Base-by-base conservation (phyloP, 768 basidiomycete species). In the Pleurotus eryngii region DNA sequence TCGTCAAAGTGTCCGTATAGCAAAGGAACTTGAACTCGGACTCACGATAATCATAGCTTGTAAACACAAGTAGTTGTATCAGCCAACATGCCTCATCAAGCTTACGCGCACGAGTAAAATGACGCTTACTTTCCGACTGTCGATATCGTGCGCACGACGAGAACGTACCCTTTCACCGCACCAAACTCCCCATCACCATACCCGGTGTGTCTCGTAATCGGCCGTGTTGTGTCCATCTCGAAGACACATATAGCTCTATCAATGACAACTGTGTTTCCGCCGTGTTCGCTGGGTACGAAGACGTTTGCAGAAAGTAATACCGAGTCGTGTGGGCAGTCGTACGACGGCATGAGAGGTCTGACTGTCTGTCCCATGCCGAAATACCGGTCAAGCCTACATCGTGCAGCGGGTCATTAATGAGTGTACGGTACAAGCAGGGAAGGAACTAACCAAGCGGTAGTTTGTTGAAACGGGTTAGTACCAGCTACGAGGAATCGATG, bases 241-340 rank as follows among this genome's bases (percentile, higher is more conserved):
- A 87, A 87, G 46, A 88, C 68, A 58, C 86, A 87, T 46, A 88
- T 81, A 1, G 82, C 85, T 24, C 79, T 74, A n/a, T 77, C 68
- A 48, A 77, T 74, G 2, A 72, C 68, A 55, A 81, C 62, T 0
- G 82, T 81, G 5, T 81, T 82, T n/a, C 38, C 38, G 18, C 51
- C 39, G 9, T 45, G n/a, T 14, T 18, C 51, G 24, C 17, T 18
- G 24, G 37, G 35, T 14, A 30, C 18, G 51, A 40, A 54, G 6
- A 54, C 38, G 39, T 54, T 54, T 0, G 82, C 82, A 2, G 83
- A 81, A n/a, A 88, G 70, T 65, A 76, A 83, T 9, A 82, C 73
- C 0, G 85, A 78, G 49, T 86, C 83, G 58, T 78, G 69, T 3
- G 86, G 86, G 61, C 86, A 87, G 64, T 88, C 86, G 64, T 87